These are phyloP conservation scores for Carnegiea gigantea DNA, from an alignment of 179 eudicot genomes.

Conservation along the genomic window DNA sequence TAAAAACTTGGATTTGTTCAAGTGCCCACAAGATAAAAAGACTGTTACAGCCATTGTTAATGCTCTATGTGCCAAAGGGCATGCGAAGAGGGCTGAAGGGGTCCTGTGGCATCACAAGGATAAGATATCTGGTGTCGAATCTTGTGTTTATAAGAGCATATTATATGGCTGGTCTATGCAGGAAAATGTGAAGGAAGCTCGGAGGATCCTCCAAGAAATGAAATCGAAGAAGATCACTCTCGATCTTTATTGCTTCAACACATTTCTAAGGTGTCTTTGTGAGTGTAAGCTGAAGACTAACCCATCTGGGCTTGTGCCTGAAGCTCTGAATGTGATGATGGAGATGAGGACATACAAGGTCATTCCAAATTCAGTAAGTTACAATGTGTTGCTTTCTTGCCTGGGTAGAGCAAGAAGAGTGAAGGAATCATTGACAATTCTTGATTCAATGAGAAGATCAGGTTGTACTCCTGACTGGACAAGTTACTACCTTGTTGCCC, in stretches of 20 bases:
- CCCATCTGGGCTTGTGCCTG: conserved; percentile 68
- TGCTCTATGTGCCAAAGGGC: conserved; percentile 60
- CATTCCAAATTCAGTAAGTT: conserved; percentile 50
- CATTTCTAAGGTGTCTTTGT: conserved; percentile 57
- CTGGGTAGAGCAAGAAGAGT: conserved; percentile 53
- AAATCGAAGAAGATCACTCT: conserved; percentile 45
- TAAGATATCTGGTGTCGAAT: conserved; percentile 45
- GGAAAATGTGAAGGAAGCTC: conserved; percentile 57
- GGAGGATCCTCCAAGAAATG: conserved; percentile 53
- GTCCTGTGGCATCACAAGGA: conserved; percentile 53
- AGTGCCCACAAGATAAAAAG: conserved; percentile 48
- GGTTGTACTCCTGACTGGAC: conserved; percentile 61
- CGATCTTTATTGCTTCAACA: conserved; percentile 58
- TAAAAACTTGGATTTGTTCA: conserved; percentile 53
- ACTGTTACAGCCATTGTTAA: conserved; percentile 51
- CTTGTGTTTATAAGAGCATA: conserved; percentile 49
- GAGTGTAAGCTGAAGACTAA: conserved; percentile 50
- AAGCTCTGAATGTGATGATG: conserved; percentile 61
- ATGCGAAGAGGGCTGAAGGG: conserved; percentile 57
- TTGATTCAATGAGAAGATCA: conserved; percentile 46
- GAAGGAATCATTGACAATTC: conserved; percentile 48
- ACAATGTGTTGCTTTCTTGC: conserved; percentile 56
- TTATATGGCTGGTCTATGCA: conserved; percentile 58
- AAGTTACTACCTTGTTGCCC: conserved; percentile 51
- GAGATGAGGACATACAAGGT: conserved; percentile 59